phyloP scores from a whole-genome alignment of 345 rosid genomes.

The Citrus glauca region DNA sequence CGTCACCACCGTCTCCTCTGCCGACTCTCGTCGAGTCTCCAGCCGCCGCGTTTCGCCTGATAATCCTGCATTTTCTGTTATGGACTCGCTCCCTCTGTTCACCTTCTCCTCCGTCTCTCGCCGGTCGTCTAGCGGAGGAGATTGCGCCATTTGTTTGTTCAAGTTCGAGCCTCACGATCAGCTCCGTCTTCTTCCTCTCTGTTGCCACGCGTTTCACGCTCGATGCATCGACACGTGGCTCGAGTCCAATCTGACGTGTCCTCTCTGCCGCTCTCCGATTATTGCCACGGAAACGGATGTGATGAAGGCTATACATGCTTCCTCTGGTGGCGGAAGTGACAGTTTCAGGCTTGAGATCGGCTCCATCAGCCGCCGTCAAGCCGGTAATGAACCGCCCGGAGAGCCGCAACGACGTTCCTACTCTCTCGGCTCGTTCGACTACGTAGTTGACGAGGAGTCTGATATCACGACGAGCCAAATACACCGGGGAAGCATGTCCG shows the following conservation, averaged over 20 bases:
- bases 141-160: conserved; percentile 87
- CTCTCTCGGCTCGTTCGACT: conserved; percentile 84
- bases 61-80: conserved; percentile 23
- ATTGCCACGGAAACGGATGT: conserved; percentile 64
- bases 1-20: conserved; percentile 7
- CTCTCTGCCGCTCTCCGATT: conserved; percentile 80
- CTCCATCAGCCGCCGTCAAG: conserved; percentile 60
- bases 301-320: conserved; percentile 36
- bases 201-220: conserved; percentile 89
- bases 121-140: conserved; percentile 42
- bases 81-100: conserved; percentile 79
- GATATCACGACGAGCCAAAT: conserved; percentile 49
- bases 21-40: conserved; percentile 29
- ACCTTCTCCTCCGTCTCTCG: conserved; percentile 64
- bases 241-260: conserved; percentile 67
- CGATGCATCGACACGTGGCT: conserved; percentile 84
- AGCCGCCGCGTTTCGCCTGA: conserved; percentile 52
- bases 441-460: conserved; percentile 67
- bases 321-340: conserved; percentile 26
- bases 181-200: conserved; percentile 81
- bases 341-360: conserved; percentile 92
- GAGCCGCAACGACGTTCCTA: conserved; percentile 46
- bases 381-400: conserved; percentile 16
- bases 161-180: conserved; percentile 71
- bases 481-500: conserved; percentile 42